Evolutionary conservation across 768 basidiomycete genomes (phyloP).

Genomic region (Trametes maxima): DNA sequence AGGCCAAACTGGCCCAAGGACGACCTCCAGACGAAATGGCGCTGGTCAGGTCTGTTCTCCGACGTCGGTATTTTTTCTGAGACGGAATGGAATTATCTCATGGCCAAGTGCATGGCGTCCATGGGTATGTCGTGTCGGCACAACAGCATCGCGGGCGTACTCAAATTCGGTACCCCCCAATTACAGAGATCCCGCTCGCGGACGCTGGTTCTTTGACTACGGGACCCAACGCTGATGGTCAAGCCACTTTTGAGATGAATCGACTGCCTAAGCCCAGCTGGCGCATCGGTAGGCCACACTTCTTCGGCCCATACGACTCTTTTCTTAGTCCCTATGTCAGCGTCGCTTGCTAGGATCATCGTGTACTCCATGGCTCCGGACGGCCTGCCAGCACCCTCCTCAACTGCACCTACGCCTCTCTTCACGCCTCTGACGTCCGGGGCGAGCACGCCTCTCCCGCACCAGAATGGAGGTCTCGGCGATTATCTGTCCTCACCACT

Average conservation of each 20-base stretch:
- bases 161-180: conserved; percentile 6
- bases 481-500: conserved; percentile 65
- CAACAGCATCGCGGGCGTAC: background rate
- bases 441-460: conserved; percentile 56
- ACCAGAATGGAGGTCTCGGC: conserved; percentile 44
- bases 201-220: conserved; percentile 76
- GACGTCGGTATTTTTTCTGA: conserved; percentile 83
- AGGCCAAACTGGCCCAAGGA: conserved; percentile 57
- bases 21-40: conserved; percentile 40
- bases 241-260: conserved; percentile 72
- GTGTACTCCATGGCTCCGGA: conserved; percentile 87
- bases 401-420: conserved; percentile 69
- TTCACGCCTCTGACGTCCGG: conserved; percentile 73
- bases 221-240: conserved; percentile 72
- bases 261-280: conserved; percentile 72
- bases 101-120: conserved; percentile 85
- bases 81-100: conserved; percentile 81
- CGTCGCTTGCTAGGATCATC: conserved; percentile 80
- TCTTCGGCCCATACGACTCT: background rate
- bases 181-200: conserved; percentile 69
- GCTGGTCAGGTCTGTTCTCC: conserved; percentile 55
- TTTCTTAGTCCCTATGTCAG: conserved; percentile 37
- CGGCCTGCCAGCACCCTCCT: conserved; percentile 54
- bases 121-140: conserved; percentile 57
- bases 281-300: conserved; percentile 61